Evolutionary conservation across 2,329 filamentous ascomycete genomes (phyloP).

Genomic region (Colletotrichum spinosum): DNA sequence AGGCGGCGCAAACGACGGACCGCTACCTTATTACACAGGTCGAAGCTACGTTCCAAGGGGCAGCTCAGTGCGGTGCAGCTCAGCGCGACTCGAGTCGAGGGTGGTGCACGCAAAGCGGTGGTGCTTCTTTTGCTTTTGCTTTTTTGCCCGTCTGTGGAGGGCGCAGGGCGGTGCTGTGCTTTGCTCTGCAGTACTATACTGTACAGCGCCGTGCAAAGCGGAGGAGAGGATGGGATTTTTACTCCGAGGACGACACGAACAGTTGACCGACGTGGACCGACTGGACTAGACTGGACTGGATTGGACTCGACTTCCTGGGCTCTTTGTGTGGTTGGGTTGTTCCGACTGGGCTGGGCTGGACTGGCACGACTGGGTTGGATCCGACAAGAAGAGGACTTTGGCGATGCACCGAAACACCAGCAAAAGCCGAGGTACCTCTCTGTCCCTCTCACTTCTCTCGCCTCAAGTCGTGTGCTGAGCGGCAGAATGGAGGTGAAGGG

Average conservation of each 20-base stretch:
- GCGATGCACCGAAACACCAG: background rate
- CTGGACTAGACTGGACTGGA: slow-evolving; percentile 1
- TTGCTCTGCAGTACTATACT: no score
- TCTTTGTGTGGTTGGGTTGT: no score
- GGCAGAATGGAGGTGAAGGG: no score
- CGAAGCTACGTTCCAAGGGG: no score
- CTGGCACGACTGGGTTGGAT: background rate
- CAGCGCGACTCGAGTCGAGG: background rate
- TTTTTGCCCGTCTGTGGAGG: no score
- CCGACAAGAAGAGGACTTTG: background rate
- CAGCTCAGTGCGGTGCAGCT: background rate
- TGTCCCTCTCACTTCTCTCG: no score
- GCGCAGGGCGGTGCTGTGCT: no score
- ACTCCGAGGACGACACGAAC: slow-evolving; percentile 8
- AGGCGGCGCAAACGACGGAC: no score
- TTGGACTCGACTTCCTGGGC: background rate
- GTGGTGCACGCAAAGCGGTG: background rate
- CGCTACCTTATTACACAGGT: no score
- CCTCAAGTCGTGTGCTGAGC: no score
- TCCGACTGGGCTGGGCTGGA: background rate
- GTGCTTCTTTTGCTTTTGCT: no score
- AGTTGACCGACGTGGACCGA: background rate
- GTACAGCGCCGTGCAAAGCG: background rate
- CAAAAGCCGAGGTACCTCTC: background rate
- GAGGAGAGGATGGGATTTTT: slow-evolving; percentile 16